A percentile compares a stretch with the other conserved stretches of the same genome.
Conservation (phyloP, 441 rosid genomes). For the Jatropha podagrica region DNA sequence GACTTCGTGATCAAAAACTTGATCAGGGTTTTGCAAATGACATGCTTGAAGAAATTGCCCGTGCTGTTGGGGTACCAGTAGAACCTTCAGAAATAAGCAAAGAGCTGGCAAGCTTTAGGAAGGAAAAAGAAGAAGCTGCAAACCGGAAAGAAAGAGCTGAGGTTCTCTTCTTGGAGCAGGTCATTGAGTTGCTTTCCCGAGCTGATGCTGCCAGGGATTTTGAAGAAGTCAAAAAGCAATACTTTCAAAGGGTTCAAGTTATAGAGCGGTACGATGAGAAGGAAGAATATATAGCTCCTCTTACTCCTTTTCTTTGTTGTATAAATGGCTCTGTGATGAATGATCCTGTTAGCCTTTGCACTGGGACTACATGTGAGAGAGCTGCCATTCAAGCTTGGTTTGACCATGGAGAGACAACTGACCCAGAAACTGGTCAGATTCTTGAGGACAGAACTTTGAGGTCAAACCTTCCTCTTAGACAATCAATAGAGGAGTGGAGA, state of each 20-base stretch:
- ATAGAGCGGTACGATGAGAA: slow-evolving; percentile 41
- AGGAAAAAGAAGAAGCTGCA: slow-evolving; percentile 67
- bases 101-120: slow-evolving; percentile 60
- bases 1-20: slow-evolving; percentile 54
- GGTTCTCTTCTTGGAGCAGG: slow-evolving; percentile 67
- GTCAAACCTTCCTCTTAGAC: slow-evolving; percentile 56
- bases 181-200: slow-evolving; percentile 64
- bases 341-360: slow-evolving; percentile 73
- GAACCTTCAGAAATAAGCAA: slow-evolving; percentile 67
- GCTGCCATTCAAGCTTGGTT: slow-evolving; percentile 56
- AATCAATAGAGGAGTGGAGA: slow-evolving; percentile 73
- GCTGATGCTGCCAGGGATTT: slow-evolving; percentile 73
- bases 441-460: slow-evolving; percentile 57
- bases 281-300: slow-evolving; percentile 52
- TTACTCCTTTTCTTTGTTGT: slow-evolving; percentile 50
- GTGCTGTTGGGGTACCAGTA: slow-evolving; percentile 63
- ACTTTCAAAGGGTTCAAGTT: slow-evolving; percentile 48
- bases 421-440: slow-evolving; percentile 56
- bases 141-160: slow-evolving; percentile 61
- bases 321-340: slow-evolving; percentile 48
- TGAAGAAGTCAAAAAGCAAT: slow-evolving; percentile 48
- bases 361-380: slow-evolving; percentile 77
- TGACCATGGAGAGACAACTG: slow-evolving; percentile 41
- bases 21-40: slow-evolving; percentile 66
- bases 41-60: slow-evolving; percentile 63